These are phyloP conservation scores for Phytophthora ramorum DNA, from an alignment of 352 stramenopile species.

Conservation along the genomic window DNA sequence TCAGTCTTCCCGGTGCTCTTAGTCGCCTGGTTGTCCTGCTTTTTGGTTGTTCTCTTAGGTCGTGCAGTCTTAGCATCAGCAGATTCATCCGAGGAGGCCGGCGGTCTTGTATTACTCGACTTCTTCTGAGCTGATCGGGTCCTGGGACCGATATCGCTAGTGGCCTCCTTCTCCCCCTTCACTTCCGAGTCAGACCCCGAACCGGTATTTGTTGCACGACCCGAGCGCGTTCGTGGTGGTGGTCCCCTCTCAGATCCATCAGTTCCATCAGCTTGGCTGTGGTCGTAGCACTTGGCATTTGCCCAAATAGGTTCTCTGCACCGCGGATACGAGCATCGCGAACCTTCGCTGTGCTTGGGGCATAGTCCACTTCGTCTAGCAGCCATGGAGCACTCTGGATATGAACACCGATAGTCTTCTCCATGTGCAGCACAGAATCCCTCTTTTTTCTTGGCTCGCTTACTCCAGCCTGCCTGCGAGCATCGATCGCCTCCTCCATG, in stretches of 20 bases:
- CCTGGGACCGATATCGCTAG: not conserved
- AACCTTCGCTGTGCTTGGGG: too few relatives aligned
- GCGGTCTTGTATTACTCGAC: not conserved
- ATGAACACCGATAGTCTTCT: not conserved
- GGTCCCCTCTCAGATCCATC: not conserved
- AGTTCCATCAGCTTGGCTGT: not conserved
- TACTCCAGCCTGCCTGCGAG: too few relatives aligned
- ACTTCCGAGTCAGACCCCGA: not conserved
- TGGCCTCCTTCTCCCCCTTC: not conserved
- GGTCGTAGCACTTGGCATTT: not conserved
- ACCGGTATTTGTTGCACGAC: not conserved
- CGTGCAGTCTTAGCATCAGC: not conserved
- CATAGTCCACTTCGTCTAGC: too few relatives aligned
- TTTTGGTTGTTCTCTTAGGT: not conserved
- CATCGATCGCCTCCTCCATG: too few relatives aligned
- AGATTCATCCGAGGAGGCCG: not conserved
- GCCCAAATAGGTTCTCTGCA: not conserved
- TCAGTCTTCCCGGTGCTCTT: not conserved
- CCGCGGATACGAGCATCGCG: not conserved
- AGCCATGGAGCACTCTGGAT: not conserved
- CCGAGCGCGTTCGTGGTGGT: not conserved
- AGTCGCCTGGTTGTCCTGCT: not conserved
- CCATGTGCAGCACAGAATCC: too few relatives aligned
- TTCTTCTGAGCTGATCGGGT: not conserved
- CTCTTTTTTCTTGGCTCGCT: too few relatives aligned